Evolutionary conservation across 2,329 filamentous ascomycete genomes (phyloP).

Genomic region (Pleoardoris graminearum): DNA sequence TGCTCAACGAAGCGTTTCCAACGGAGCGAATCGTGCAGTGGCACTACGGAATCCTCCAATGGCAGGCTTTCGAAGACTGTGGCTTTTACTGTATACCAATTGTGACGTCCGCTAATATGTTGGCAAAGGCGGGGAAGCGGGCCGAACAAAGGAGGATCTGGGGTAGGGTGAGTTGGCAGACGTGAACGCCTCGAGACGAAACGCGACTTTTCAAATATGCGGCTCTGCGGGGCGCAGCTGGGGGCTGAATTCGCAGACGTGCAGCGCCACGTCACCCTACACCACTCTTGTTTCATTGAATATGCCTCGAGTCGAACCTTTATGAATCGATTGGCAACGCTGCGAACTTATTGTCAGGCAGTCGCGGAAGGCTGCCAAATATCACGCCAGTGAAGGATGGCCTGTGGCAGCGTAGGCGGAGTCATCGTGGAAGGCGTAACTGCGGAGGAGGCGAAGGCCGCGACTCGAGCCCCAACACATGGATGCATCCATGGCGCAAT

Average conservation of each 20-base stretch:
- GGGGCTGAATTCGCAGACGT: slow-evolving; percentile 1
- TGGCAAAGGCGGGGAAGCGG: neutral
- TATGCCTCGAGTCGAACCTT: slow-evolving; percentile 4
- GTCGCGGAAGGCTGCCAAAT: neutral
- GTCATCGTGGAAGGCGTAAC: no score
- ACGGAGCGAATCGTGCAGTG: neutral
- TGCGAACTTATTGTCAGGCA: neutral
- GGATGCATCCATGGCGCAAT: no score
- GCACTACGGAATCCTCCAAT: neutral
- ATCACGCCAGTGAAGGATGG: no score
- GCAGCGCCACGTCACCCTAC: slow-evolving; percentile 24
- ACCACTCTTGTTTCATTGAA: slow-evolving; percentile 5
- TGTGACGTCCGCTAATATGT: neutral
- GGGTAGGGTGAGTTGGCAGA: slow-evolving; percentile 9
- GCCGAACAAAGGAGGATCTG: neutral
- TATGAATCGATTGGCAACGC: neutral
- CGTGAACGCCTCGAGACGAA: slow-evolving; percentile 2
- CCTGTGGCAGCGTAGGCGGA: neutral
- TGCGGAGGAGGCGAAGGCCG: no score
- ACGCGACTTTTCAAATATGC: slow-evolving; percentile 17
- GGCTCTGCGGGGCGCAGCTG: slow-evolving; percentile 20
- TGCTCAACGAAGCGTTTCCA: neutral
- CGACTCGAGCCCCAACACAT: no score
- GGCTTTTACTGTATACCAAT: neutral
- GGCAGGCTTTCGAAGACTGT: neutral